Conservation (phyloP, 257 asterid genomes). For the Rehmannia glutinosa region DNA sequence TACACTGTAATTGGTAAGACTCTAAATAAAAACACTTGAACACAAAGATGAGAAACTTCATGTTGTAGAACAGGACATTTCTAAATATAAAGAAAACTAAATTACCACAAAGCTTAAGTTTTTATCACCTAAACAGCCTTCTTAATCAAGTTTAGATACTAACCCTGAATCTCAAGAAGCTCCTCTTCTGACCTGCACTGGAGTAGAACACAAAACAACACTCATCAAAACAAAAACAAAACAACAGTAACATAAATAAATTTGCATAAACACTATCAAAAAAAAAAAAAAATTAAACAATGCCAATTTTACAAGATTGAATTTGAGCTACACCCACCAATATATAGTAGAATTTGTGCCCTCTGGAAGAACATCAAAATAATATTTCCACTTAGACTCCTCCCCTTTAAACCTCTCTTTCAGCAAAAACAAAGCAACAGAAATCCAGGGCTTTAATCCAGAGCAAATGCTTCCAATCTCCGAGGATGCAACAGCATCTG, state of each 20-base stretch:
- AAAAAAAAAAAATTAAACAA: too few species aligned
- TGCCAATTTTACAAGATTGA: too few species aligned
- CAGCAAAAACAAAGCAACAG: constrained; percentile 77
- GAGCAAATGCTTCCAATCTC: constrained; percentile 74
- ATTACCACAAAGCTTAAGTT: neutral
- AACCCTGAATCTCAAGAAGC: constrained; percentile 95
- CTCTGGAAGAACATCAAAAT: constrained; percentile 67
- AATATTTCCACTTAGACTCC: constrained; percentile 74
- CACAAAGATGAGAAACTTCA: too few species aligned
- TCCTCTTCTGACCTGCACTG: constrained; percentile 99
- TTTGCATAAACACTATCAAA: too few species aligned
- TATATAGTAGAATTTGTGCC: constrained; percentile 74
- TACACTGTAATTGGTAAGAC: too few species aligned
- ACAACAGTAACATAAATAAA: too few species aligned
- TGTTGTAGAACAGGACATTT: too few species aligned
- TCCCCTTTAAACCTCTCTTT: constrained; percentile 60
- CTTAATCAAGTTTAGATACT: constrained; percentile 1
- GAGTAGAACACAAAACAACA: constrained; percentile 36
- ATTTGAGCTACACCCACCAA: constrained; percentile 64
- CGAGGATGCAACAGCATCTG: constrained; percentile 62
- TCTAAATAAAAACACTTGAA: too few species aligned
- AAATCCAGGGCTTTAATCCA: constrained; percentile 83
- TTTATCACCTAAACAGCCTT: neutral
- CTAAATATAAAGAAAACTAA: neutral
- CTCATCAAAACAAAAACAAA: neutral